Evolutionary conservation across 2,329 filamentous ascomycete genomes (phyloP).

Genomic region (Fusarium agapanthi): DNA sequence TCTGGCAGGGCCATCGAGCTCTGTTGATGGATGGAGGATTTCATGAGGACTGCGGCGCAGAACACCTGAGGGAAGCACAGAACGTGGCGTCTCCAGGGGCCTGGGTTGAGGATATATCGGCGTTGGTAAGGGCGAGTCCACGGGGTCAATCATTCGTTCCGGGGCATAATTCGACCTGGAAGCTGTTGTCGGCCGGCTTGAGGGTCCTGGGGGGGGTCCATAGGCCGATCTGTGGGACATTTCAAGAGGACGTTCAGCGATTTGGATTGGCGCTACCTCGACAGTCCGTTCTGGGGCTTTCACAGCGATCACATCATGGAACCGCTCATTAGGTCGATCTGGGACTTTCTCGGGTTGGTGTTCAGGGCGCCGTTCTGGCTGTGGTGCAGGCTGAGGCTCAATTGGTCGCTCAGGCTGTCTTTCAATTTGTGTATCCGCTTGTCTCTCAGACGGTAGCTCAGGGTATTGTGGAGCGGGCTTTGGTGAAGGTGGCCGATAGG

Average conservation of each 20-base stretch:
- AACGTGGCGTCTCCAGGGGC: slow-evolving; percentile 14
- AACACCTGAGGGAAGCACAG: slow-evolving; percentile 21
- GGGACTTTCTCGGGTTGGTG: background rate
- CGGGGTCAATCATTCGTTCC: slow-evolving; percentile 30
- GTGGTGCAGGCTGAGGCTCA: background rate
- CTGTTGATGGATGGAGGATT: slow-evolving; percentile 32
- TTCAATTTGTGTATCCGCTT: background rate
- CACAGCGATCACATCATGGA: slow-evolving; percentile 6
- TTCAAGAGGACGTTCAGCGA: slow-evolving; percentile 3
- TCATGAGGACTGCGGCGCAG: slow-evolving; percentile 24
- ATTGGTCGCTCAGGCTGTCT: background rate
- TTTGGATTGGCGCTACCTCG: slow-evolving; percentile 3
- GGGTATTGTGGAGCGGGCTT: background rate
- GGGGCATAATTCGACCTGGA: slow-evolving; percentile 26
- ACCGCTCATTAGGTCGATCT: background rate
- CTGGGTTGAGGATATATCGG: slow-evolving; percentile 10
- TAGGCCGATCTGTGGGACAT: background rate
- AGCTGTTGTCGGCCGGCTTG: slow-evolving; percentile 7
- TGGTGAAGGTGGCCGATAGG: slow-evolving; percentile 13
- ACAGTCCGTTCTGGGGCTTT: slow-evolving; percentile 3
- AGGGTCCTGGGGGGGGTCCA: background rate
- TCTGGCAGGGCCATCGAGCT: slow-evolving; percentile 29
- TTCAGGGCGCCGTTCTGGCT: slow-evolving; percentile 1
- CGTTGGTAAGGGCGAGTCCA: slow-evolving; percentile 10
- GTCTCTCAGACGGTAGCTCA: background rate